Base-by-base conservation (phyloP, 805 yeast genomes). In the Candida pseudoglaebosa region DNA sequence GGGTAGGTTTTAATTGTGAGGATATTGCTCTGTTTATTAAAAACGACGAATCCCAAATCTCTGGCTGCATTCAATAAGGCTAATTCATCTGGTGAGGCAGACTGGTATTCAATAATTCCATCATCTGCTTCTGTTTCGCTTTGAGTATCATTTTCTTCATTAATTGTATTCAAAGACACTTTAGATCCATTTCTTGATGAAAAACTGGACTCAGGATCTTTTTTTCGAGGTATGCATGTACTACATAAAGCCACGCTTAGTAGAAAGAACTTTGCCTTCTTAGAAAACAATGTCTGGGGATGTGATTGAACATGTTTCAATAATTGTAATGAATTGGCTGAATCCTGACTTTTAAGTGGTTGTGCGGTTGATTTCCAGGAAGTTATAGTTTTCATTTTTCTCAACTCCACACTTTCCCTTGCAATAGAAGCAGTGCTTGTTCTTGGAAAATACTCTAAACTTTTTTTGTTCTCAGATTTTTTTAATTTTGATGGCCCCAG, bases 51-150 rank as follows among this genome's bases (percentile, higher is more conserved):
- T 0, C 99, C 99, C 71, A 93, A 71, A 54, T 93, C 99, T 48
- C 96, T 73, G 0, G 99, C 99, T 1, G 98, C 99, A 33, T 83
- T 78, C 2, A 93, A 91, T 21, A 93, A 65, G 0, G 99, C 99
- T 36, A 90, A 62, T 57, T 93, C 99, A 62, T 93, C 99, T 0
- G 99, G 99, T 0, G 97, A 90, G 0, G 98, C 80, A 0, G 98
- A 87, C 56, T 91, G 97, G 52, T 93, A 93, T 40, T 78, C 81
- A 17, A 89, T 76, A 16, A 70, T 66, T 16, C 70, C 79, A 31
- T 67, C 75, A 17, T 40, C 49, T 2, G 46, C 49, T 4, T 36
- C 46, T 1, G 28, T 44, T 15, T 49, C 49, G 14, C 7, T 28
- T n/a, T 13, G 26, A 6, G 43, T 41, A 10, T 37, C 33, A 14